A percentile compares a stretch with the other conserved stretches of the same genome.
Evolutionary conservation across 768 basidiomycete species (phyloP).

Genomic region (Amanita rimosa): DNA sequence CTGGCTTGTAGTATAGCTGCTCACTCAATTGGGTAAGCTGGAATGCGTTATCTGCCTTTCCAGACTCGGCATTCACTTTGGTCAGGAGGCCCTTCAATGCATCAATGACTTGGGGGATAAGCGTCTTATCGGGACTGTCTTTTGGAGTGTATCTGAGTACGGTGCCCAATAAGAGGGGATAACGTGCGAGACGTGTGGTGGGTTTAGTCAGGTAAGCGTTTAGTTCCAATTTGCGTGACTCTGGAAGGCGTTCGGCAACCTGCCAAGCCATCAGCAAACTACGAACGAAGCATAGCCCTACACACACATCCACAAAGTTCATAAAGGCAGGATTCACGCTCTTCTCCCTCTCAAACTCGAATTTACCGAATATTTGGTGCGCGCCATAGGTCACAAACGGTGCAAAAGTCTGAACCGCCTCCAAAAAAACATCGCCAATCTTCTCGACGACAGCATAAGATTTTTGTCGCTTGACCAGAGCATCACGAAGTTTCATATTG

Average conservation of each 20-base stretch:
- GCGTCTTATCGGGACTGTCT: constrained; percentile 76
- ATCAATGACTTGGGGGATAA: constrained; percentile 65
- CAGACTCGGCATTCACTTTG: constrained; percentile 88
- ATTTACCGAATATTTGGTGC: constrained; percentile 96
- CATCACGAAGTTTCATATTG: constrained; percentile 85
- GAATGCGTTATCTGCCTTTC: constrained; percentile 93
- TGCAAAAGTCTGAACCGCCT: constrained; percentile 75
- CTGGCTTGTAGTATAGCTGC: constrained; percentile 81
- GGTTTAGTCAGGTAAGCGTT: constrained; percentile 98
- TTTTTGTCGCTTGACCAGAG: constrained; percentile 91
- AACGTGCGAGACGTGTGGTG: constrained; percentile 93
- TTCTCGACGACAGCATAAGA: constrained; percentile 86
- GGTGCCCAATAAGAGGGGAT: constrained; percentile 86
- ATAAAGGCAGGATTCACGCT: constrained; percentile 85
- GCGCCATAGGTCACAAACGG: constrained; percentile 95
- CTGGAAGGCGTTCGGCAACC: constrained; percentile 86
- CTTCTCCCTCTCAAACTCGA: constrained; percentile 99
- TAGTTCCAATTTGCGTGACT: constrained; percentile 91
- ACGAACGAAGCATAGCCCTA: constrained; percentile 6
- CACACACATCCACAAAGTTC: constrained; percentile 83
- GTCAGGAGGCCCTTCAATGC: constrained; percentile 74
- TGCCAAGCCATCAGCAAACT: constrained; percentile 16
- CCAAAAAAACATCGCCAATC: constrained; percentile 86
- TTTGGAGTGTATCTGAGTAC: constrained; percentile 88
- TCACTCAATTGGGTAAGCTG: constrained; percentile 89